These are phyloP conservation scores for Sonneratia alba DNA, from an alignment of 345 rosid genomes.

Conservation along the genomic window DNA sequence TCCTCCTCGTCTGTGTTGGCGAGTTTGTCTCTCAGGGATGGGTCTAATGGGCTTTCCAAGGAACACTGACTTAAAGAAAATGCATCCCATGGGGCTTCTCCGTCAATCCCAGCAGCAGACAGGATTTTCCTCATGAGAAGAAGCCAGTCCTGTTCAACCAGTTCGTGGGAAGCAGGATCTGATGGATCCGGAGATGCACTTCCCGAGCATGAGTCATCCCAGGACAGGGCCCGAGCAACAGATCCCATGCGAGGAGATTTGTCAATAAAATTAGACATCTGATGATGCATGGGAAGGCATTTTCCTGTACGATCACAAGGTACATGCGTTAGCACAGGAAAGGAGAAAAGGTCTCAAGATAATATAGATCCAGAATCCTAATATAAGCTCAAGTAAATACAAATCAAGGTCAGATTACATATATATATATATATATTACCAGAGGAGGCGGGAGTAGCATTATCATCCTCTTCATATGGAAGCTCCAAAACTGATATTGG, in stretches of 20 bases:
- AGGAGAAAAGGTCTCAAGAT: background rate
- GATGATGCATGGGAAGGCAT: slow-evolving; percentile 19
- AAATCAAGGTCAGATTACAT: background rate
- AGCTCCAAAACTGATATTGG: slow-evolving; percentile 52
- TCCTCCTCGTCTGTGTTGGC: slow-evolving; percentile 34
- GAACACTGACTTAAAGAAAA: slow-evolving; percentile 57
- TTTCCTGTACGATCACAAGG: slow-evolving; percentile 16
- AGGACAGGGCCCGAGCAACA: slow-evolving; percentile 44
- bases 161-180: slow-evolving; percentile 28
- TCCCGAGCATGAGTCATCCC: slow-evolving; percentile 37
- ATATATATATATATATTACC: slow-evolving; percentile 1
- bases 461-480: slow-evolving; percentile 48
- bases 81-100: slow-evolving; percentile 21
- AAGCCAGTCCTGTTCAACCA: slow-evolving; percentile 58
- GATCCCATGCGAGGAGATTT: slow-evolving; percentile 72
- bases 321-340: background rate
- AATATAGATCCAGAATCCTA: background rate
- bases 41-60: slow-evolving; percentile 66
- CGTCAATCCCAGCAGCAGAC: slow-evolving; percentile 41
- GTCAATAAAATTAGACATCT: slow-evolving; percentile 34
- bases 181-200: slow-evolving; percentile 30
- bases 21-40: slow-evolving; percentile 45
- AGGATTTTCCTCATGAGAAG: slow-evolving; percentile 40
- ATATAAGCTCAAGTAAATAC: background rate
- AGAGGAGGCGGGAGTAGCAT: slow-evolving; percentile 25